Conservation (phyloP, 2,329 filamentous ascomycete species). For the Diplocarpon mali region DNA sequence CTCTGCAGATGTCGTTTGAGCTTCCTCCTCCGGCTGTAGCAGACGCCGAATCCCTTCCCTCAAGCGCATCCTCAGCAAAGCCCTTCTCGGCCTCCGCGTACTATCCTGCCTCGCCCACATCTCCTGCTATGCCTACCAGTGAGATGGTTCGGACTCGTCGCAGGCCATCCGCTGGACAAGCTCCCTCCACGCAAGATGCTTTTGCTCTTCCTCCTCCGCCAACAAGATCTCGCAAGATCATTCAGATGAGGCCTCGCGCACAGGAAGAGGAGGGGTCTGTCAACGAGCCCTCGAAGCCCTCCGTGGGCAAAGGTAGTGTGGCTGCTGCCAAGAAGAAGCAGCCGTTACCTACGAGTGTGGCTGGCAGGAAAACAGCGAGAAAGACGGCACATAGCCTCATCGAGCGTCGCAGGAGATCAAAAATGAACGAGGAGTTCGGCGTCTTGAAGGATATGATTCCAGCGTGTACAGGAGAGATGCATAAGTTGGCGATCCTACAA, state of each 20-base stretch:
- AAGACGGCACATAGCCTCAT: slow-evolving; percentile 96
- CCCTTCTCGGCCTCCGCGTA: slow-evolving; percentile 40
- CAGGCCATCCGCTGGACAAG: slow-evolving; percentile 36
- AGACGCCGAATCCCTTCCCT: slow-evolving; percentile 36
- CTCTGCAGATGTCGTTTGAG: slow-evolving; percentile 59
- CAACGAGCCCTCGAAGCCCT: slow-evolving; percentile 13
- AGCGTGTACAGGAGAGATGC: slow-evolving; percentile 94
- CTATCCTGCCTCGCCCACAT: slow-evolving; percentile 33
- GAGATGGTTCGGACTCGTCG: slow-evolving; percentile 33
- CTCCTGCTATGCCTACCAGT: slow-evolving; percentile 29
- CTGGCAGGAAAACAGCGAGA: slow-evolving; percentile 85
- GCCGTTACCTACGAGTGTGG: slow-evolving; percentile 63
- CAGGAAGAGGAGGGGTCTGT: slow-evolving; percentile 28
- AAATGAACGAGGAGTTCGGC: slow-evolving; percentile 98
- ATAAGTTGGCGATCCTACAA: slow-evolving; percentile 91
- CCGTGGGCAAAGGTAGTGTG: slow-evolving; percentile 12
- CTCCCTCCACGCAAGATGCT: slow-evolving; percentile 37
- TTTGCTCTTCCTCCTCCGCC: slow-evolving; percentile 87
- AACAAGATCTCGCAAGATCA: slow-evolving; percentile 87
- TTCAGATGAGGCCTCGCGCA: slow-evolving; percentile 78
- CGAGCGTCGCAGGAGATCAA: slow-evolving; percentile 76
- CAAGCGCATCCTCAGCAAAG: slow-evolving; percentile 33
- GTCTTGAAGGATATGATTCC: slow-evolving; percentile 93
- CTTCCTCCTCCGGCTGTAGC: slow-evolving; percentile 65
- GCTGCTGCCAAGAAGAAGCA: slow-evolving; percentile 59